phyloP scores from a whole-genome alignment of 495 filamentous ascomycete genomes.

The Annulohypoxylon stygium region DNA sequence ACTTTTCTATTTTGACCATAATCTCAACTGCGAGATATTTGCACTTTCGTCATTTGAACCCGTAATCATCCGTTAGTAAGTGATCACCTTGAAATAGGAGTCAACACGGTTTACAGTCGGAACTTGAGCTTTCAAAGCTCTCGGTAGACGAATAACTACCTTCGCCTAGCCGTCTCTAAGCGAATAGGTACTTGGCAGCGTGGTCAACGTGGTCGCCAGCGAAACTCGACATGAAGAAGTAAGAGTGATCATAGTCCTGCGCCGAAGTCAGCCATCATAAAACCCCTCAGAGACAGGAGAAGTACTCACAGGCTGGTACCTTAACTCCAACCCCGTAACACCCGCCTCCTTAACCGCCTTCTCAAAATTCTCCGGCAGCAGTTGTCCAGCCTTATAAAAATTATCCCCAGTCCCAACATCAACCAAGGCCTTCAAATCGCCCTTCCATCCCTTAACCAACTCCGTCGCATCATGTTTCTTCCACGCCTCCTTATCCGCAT shows the following conservation, averaged over 20 bases:
- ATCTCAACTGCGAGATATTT: background rate
- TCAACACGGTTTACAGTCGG: background rate
- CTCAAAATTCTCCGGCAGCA: slow-evolving; percentile 93
- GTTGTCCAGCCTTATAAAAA: slow-evolving; percentile 93
- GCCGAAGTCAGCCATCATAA: background rate
- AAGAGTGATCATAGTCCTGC: slow-evolving; percentile 94
- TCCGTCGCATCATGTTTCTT: slow-evolving; percentile 93
- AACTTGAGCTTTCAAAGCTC: background rate
- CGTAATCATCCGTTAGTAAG: background rate
- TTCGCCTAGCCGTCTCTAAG: background rate
- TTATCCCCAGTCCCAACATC: slow-evolving; percentile 95
- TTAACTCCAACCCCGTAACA: slow-evolving; percentile 72
- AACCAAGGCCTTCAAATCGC: slow-evolving; percentile 78
- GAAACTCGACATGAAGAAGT: slow-evolving; percentile 93
- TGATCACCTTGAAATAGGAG: background rate
- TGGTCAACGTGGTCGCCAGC: slow-evolving; percentile 90
- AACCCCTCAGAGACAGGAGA: background rate
- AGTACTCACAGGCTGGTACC: slow-evolving; percentile 78
- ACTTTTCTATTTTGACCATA: slow-evolving; percentile 3
- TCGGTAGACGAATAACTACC: background rate
- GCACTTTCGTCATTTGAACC: background rate
- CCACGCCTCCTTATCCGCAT: slow-evolving; percentile 76
- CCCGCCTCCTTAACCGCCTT: slow-evolving; percentile 80
- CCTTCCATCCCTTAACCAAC: slow-evolving; percentile 74
- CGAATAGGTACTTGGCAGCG: slow-evolving; percentile 81